Percentiles rank a stretch among this genome's conserved stretches.
Conservation (phyloP, 2,329 filamentous ascomycete genomes). For the Coniochaeta sp. region DNA sequence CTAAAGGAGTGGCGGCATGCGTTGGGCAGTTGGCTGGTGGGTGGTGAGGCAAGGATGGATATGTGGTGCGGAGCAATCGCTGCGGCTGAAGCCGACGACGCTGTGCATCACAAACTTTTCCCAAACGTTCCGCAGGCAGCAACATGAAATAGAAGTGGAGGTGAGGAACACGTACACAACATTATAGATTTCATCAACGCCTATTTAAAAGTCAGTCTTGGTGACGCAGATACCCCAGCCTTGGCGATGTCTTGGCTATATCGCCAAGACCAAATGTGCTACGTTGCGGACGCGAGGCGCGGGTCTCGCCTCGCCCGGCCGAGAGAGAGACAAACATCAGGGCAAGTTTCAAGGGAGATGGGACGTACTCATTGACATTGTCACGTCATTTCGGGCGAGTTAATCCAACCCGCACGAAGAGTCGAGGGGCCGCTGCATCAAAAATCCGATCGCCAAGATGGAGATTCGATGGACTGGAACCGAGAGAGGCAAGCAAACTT, state of each 20-base stretch:
- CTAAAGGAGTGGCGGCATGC: neutral
- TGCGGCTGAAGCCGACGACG: neutral
- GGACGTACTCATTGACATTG: slow-evolving; percentile 3
- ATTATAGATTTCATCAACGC: slow-evolving; percentile 24
- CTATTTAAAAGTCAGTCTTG: slow-evolving; percentile 22
- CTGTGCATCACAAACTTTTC: neutral
- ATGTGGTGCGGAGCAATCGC: neutral
- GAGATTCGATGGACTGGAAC: neutral
- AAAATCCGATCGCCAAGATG: neutral
- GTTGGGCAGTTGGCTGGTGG: neutral
- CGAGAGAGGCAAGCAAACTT: neutral
- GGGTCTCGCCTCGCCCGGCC: neutral
- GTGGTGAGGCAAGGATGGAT: neutral
- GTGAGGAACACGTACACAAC: slow-evolving; percentile 17
- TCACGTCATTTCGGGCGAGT: neutral
- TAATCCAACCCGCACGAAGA: neutral
- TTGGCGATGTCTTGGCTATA: slow-evolving; percentile 20
- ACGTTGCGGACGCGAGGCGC: neutral
- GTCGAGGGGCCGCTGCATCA: neutral
- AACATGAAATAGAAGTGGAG: neutral
- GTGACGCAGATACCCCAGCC: slow-evolving; percentile 40
- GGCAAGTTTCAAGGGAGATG: neutral
- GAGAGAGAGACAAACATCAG: neutral
- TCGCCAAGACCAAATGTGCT: neutral
- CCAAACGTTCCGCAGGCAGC: slow-evolving; percentile 1